These are phyloP conservation scores for Fusarium illudens DNA, from an alignment of 2,329 filamentous ascomycete species.

Conservation along the genomic window DNA sequence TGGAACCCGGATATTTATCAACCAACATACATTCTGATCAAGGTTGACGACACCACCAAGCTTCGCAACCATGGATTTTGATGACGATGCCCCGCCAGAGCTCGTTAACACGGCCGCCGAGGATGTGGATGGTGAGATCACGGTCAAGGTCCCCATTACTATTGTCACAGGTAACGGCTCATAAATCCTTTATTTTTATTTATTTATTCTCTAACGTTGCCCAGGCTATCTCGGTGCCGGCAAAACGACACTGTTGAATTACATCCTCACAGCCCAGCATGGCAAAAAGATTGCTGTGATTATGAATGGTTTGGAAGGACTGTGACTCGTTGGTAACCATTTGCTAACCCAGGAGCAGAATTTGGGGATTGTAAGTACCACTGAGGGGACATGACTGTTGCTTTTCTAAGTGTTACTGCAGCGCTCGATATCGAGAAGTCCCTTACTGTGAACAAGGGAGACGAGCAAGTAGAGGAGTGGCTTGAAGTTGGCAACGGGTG, in stretches of 20 bases:
- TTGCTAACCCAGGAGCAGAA: slow-evolving; percentile 58
- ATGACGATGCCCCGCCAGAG: slow-evolving; percentile 74
- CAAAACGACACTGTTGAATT: slow-evolving; percentile 95
- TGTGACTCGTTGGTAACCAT: background rate
- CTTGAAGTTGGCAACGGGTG: slow-evolving; percentile 96
- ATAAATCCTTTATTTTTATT: background rate
- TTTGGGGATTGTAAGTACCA: slow-evolving; percentile 77
- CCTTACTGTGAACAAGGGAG: slow-evolving; percentile 86
- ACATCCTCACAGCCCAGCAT: slow-evolving; percentile 93
- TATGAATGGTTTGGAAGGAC: slow-evolving; percentile 72
- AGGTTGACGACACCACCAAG: background rate
- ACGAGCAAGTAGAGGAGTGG: slow-evolving; percentile 89
- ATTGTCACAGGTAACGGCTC: slow-evolving; percentile 74
- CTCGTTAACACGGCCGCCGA: slow-evolving; percentile 58
- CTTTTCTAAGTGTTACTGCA: slow-evolving; percentile 47
- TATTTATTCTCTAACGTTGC: slow-evolving; percentile 1
- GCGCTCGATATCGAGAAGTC: slow-evolving; percentile 96
- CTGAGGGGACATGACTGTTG: background rate
- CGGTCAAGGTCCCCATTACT: slow-evolving; percentile 80
- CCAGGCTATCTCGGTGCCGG: slow-evolving; percentile 92
- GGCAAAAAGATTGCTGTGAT: slow-evolving; percentile 99
- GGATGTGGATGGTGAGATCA: slow-evolving; percentile 58
- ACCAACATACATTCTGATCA: background rate
- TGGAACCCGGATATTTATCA: background rate
- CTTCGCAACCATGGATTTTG: slow-evolving; percentile 62